Evolutionary conservation across 495 filamentous ascomycete genomes (phyloP), one percentile per base, ranked within the genome.

Genomic region (Thermothielavioides terrestris): DNA sequence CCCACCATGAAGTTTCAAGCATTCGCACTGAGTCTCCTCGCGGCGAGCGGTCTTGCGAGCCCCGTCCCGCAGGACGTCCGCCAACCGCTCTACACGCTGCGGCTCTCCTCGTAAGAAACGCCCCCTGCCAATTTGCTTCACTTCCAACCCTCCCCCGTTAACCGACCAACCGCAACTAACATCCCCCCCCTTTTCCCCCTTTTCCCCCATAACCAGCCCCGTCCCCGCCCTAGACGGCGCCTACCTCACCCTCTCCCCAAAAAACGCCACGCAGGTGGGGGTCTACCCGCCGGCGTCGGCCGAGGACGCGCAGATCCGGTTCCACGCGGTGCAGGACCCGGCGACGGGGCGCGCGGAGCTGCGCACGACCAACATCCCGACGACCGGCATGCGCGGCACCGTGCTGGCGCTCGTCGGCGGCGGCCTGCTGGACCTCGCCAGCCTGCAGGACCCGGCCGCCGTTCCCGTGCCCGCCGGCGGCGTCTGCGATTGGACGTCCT

Each of bases 401-500:
- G 53, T 60, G 11, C 55, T 72, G 30, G 65, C 60, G 9, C 61
- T 72, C 11, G 26, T 67, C 8, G 69, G 69, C 22, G 53, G 61
- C 46, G 58, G 61, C 46, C 54, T 70, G 48, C 53, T 68, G 35
- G 61, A 56, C 46, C 54, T 70, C 18, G 58, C 58, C 25, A 55
- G 62, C 50, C 55, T 71, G 41, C 49, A 50, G n/a, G 65, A 71
- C 54, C 70, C 70, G 17, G 55, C 38, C 27, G 49, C 48, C 2
- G 51, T 28, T 14, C 34, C 55, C 3, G 56, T 62, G 6, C 56
- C 58, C 17, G 60, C 55, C 11, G 69, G 68, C 14, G 52, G 49
- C 10, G 55, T 60, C 30, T 43, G 52, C 6, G 55, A 67, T 40
- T 72, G 62, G 63, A 62, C 60, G 17, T 59, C 58, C 8, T 72